Base-by-base conservation (phyloP, 2,329 filamentous ascomycete genomes). In the Penicillium sp. region DNA sequence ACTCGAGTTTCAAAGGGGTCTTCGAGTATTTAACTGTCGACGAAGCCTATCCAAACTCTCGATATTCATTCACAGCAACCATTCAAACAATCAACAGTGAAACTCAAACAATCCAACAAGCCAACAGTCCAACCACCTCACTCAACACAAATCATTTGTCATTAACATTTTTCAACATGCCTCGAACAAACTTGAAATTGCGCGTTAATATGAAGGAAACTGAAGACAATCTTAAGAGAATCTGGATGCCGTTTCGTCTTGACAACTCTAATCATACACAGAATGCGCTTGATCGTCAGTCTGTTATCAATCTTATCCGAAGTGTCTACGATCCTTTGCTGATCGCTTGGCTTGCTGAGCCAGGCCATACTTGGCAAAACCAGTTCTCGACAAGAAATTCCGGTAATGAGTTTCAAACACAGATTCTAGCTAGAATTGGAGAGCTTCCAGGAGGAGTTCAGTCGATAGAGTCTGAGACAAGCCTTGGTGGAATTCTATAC, bases 261-360 rank as follows among this genome's bases (percentile, higher is more conserved):
- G 23, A 51, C 2, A 21, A 33, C 29, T 5, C 15, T 13, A 2
- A 52, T 5, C 1, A 23, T 29, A 7, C 49, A 31, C 49, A 43
- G 38, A 21, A 7, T 25, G n/a, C 7, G 25, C n/a, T 31, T 29
- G 49, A 52, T 25, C 38, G 49, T 31, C 25, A 42, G 13, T 6
- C 25, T 13, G 49, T 52, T 8, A 27, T 43, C 13, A 12, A 31
- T n/a, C 3, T 52, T 31, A n/a, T 52, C 12, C 49, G 49, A 43
- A 42, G 39, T 17, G 36, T 52, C 36, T 52, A 52, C 21, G 49
- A 52, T n/a, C 49, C 49, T 23, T 17, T 31, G n/a, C 49, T 52
- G 1, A 25, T 10, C 1, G 6, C 7, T 23, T 43, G 35, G n/a
- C 19, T 52, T 43, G 36, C 27, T 27, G 29, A 15, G 12, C 13